A percentile compares a stretch with the other conserved stretches of the same genome.
Evolutionary conservation across 2,329 filamentous ascomycete species (phyloP).

Genomic region (Elsinoe batatas): DNA sequence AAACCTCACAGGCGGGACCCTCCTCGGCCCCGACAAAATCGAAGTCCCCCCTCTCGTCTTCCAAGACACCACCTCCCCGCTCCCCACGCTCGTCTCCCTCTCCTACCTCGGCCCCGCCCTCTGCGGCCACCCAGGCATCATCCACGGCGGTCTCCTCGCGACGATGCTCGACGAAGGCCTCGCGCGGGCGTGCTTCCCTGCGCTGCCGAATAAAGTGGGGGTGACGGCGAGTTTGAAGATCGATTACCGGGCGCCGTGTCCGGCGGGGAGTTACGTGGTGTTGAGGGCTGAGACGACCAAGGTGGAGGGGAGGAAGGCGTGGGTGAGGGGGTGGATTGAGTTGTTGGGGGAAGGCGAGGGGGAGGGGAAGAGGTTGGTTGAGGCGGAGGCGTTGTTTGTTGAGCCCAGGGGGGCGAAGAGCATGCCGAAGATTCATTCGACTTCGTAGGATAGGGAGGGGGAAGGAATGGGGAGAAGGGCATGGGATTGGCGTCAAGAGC

Average conservation of each 20-base stretch:
- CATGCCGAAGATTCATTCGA: constrained; percentile 25
- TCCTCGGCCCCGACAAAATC: constrained; percentile 65
- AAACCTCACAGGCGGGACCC: constrained; percentile 72
- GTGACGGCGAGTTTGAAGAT: constrained; percentile 77
- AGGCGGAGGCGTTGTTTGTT: constrained; percentile 79
- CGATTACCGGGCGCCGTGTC: constrained; percentile 73
- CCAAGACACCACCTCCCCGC: constrained; percentile 41
- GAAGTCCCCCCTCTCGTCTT: constrained; percentile 74
- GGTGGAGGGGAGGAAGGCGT: constrained; percentile 87
- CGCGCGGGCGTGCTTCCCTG: constrained; percentile 77
- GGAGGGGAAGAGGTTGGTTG: constrained; percentile 57
- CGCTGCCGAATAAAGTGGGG: constrained; percentile 73
- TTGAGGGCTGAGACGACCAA: constrained; percentile 69
- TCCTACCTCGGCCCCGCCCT: constrained; percentile 68
- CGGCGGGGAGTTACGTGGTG: constrained; percentile 65
- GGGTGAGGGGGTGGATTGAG: constrained; percentile 82
- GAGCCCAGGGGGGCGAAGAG: constrained; percentile 69
- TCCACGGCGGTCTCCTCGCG: constrained; percentile 86
- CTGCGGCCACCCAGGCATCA: constrained; percentile 81
- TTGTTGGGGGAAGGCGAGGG: constrained; percentile 47
- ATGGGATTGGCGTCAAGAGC: neutral
- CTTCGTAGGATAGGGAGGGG: neutral
- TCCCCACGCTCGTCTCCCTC: constrained; percentile 51
- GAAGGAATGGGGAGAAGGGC: neutral
- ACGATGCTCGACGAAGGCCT: constrained; percentile 87